Base-by-base conservation (phyloP, 345 rosid genomes). In the Acer saccharum region DNA sequence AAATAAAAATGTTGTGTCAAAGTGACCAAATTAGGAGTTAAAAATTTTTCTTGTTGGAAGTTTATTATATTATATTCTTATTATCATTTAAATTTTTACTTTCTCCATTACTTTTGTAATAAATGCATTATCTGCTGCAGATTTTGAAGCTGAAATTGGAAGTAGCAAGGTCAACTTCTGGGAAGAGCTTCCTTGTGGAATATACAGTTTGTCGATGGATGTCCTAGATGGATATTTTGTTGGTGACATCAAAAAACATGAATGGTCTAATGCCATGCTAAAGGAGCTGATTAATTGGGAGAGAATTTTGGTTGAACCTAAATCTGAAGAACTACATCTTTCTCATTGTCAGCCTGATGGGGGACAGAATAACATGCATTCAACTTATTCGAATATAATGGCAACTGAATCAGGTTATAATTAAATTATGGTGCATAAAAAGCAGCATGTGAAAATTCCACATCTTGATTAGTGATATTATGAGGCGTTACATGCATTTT, bases 161-260 rank as follows among this genome's bases (percentile, higher is more conserved):
- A 80, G 23, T 78, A 73, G 50, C 73, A 58, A 73, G 67, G 77
- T 64, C 62, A 81, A 82, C 32, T 90, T 87, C 74, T 93, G 97
- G 97, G 97, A 92, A 83, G 99, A 95, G 90, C 98, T 95, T 82
- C 84, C 89, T 6, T 95, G 97, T 82, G 97, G 97, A 50, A 87
- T 91, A 69, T 91, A 91, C 75, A 92, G 94, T 80, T 69, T 93
- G 54, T 75, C 88, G 16, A 65, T 95, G 7, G 73, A 78, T 75
- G 76, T 83, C 76, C 44, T 79, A 41, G 72, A 82, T 81, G 84
- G 84, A 55, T 44, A 43, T 44, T 60, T 87, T 54, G 21, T 29
- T 78, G 92, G 95, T 80, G 88, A 84, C 78, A 80, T 94, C 50
- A 82, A 66, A 39, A 91, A 87, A 63, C 97, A 94, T 68, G 90